These are phyloP conservation scores for Entoloma clypeatum DNA, from an alignment of 1,284 basidiomycete species.

Conservation along the genomic window DNA sequence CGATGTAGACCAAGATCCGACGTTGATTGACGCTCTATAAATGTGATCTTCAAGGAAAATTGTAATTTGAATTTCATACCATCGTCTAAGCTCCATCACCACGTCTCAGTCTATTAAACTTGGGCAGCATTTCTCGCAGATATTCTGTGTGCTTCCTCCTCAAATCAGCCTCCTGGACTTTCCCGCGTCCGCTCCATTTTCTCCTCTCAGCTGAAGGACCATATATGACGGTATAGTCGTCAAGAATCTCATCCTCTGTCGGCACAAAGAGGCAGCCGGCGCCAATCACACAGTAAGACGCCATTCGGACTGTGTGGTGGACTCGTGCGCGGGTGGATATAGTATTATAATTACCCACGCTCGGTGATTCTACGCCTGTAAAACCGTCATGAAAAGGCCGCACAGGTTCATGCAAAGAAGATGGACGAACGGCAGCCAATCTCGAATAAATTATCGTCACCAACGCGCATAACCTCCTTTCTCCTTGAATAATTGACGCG, in stretches of 20 bases:
- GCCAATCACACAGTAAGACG: constrained; percentile 79
- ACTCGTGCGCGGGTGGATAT: constrained; percentile 79
- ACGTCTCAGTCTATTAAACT: constrained; percentile 72
- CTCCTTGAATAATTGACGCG: constrained; percentile 38
- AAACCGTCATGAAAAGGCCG: constrained; percentile 9
- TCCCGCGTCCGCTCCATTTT: constrained; percentile 83
- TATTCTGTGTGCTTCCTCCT: constrained; percentile 89
- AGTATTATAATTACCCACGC: constrained; percentile 82
- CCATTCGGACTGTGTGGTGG: constrained; percentile 74
- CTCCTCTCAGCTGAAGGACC: constrained; percentile 71
- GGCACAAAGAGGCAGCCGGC: constrained; percentile 74
- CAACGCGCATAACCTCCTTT: constrained; percentile 87
- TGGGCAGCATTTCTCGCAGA: constrained; percentile 84
- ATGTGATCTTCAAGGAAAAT: too few relatives aligned
- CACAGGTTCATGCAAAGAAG: background rate
- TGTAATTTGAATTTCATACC: too few relatives aligned
- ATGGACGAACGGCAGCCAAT: constrained; percentile 76
- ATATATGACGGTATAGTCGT: constrained; percentile 85
- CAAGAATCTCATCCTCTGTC: constrained; percentile 70
- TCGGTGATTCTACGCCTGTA: constrained; percentile 79
- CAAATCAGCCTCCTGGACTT: constrained; percentile 79
- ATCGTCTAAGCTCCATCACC: constrained; percentile 53
- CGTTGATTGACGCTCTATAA: too few relatives aligned
- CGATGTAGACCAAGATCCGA: too few relatives aligned
- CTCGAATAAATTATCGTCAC: constrained; percentile 90